Percentiles rank a stretch among this genome's conserved stretches.
Evolutionary conservation across 129 eudicot species (phyloP).

Genomic region (Flaveria ramosissima): DNA sequence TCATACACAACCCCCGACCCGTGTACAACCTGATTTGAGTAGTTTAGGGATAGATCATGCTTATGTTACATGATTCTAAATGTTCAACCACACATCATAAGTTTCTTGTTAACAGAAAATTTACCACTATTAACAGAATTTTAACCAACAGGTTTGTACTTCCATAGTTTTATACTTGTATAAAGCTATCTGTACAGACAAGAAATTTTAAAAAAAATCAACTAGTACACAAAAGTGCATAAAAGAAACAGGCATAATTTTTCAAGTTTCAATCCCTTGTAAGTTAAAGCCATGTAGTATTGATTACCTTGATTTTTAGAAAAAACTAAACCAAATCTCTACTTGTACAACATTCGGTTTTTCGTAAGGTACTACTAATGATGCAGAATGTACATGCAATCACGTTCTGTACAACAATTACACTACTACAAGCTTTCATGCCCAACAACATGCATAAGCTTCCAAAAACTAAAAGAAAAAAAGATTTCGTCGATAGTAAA

Average conservation of each 20-base stretch:
- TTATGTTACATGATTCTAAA: too few species aligned
- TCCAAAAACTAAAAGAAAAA: conserved; percentile 31
- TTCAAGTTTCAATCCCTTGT: background rate
- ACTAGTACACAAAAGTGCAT: background rate
- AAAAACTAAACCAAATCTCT: conserved; percentile 39
- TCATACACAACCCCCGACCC: too few species aligned
- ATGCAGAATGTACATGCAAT: conserved; percentile 77
- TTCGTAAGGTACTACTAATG: conserved; percentile 33
- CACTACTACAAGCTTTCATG: conserved; percentile 46
- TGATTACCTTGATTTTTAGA: background rate
- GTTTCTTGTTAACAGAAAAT: too few species aligned
- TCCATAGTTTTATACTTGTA: too few species aligned
- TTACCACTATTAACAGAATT: too few species aligned
- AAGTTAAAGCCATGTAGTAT: conserved; percentile 25
- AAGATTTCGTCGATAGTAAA: conserved; percentile 10
- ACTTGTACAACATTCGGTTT: conserved; percentile 35
- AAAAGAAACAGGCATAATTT: background rate
- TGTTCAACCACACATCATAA: too few species aligned
- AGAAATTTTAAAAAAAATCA: too few species aligned
- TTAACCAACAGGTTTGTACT: too few species aligned
- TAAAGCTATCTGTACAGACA: too few species aligned
- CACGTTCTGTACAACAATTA: conserved; percentile 69
- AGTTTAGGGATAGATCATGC: too few species aligned
- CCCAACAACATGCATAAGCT: conserved; percentile 39
- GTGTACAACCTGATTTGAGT: too few species aligned